Conservation (phyloP, 2,329 filamentous ascomycete species). For the Cryphonectria radicalis region DNA sequence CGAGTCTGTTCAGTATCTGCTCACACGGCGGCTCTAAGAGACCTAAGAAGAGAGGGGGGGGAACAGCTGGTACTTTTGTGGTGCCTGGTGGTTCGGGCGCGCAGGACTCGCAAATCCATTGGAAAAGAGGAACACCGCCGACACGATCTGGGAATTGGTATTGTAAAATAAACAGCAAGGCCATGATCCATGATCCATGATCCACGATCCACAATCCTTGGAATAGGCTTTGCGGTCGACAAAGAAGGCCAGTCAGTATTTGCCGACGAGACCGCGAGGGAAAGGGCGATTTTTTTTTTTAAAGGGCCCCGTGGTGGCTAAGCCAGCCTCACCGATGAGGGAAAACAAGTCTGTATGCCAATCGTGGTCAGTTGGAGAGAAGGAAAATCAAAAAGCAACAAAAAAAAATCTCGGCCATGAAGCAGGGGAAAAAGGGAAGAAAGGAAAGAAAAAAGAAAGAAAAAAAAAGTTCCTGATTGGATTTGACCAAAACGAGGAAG, state of each 20-base stretch:
- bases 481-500: background rate
- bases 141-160: background rate
- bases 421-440: background rate
- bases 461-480: background rate
- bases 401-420: background rate
- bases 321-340: background rate
- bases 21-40: constrained; percentile 37
- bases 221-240: background rate
- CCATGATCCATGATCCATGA: background rate
- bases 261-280: no score
- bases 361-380: background rate
- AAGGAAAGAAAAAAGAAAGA: accelerated
- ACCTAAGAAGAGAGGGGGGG: background rate
- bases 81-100: background rate
- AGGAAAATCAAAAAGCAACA: background rate
- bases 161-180: background rate
- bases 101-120: background rate
- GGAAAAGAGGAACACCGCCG: background rate
- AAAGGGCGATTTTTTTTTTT: background rate
- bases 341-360: no score
- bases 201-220: no score
- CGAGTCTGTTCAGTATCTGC: constrained; percentile 66
- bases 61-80: background rate
- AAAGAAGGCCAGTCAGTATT: background rate
- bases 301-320: background rate